Evolutionary conservation across 768 basidiomycete species (phyloP).

Genomic region (Polyporus arcularius): DNA sequence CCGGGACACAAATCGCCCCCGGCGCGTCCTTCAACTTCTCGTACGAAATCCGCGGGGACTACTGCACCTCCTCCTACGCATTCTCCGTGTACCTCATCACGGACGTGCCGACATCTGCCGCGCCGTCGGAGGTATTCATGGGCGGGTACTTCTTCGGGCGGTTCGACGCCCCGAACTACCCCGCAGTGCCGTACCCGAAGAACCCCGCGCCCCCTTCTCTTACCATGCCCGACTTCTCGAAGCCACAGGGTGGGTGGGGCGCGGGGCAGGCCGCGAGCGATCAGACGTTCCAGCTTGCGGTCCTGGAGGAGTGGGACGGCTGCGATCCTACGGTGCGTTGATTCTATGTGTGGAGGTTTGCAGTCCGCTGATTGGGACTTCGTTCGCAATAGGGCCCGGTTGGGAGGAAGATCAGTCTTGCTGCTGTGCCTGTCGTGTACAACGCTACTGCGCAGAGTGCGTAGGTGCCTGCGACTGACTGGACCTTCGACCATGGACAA

Average conservation of each 20-base stretch:
- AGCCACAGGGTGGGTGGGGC: conserved; percentile 41
- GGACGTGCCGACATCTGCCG: conserved; percentile 27
- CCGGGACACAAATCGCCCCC: conserved; percentile 41
- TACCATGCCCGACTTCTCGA: conserved; percentile 49
- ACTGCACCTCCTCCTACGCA: conserved; percentile 42
- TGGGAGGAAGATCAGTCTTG: conserved; percentile 23
- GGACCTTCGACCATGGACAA: not conserved
- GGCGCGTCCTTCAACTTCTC: conserved; percentile 42
- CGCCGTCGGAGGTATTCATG: conserved; percentile 33
- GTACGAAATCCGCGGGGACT: conserved; percentile 42
- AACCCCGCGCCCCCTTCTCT: conserved; percentile 41
- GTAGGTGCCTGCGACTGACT: not conserved
- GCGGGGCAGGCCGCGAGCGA: conserved; percentile 34
- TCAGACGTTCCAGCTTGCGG: conserved; percentile 36
- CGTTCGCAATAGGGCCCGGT: conserved; percentile 20
- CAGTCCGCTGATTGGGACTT: not conserved
- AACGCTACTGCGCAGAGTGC: conserved; percentile 22
- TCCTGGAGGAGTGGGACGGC: conserved; percentile 46
- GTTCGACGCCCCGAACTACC: conserved; percentile 45
- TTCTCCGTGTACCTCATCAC: conserved; percentile 45
- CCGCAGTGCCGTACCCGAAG: conserved; percentile 42
- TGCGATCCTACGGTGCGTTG: conserved; percentile 28
- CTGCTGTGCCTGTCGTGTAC: conserved; percentile 25
- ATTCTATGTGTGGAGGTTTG: too few relatives aligned
- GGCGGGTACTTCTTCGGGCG: conserved; percentile 47